A percentile compares a stretch with the other conserved stretches of the same genome.
phyloP scores from a whole-genome alignment of 2,329 filamentous ascomycete genomes.

The Talaromyces amestolkiae region DNA sequence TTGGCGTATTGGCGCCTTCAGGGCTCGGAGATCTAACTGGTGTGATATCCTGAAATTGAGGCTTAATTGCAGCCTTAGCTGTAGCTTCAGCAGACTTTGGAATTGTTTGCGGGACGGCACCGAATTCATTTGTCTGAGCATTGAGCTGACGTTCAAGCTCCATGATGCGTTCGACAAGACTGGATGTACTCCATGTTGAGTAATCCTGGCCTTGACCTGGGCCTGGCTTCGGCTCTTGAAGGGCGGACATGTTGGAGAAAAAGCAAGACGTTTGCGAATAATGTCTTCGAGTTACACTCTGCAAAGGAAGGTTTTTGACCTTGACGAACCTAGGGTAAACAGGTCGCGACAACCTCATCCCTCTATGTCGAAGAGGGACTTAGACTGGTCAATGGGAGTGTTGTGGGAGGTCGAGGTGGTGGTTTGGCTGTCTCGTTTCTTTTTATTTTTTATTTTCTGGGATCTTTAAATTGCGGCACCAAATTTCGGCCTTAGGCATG shows the following conservation, averaged over 20 bases:
- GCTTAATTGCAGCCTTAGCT: slow-evolving; percentile 21
- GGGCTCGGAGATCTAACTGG: slow-evolving; percentile 19
- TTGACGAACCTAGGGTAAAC: neutral
- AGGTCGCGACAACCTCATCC: slow-evolving; percentile 7
- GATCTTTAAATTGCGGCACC: slow-evolving; percentile 3
- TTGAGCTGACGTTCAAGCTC: slow-evolving; percentile 66
- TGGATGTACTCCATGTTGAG: slow-evolving; percentile 64
- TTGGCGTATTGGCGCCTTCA: slow-evolving; percentile 23
- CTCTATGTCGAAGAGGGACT: slow-evolving; percentile 3
- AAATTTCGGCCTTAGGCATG: slow-evolving; percentile 4
- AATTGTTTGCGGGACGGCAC: slow-evolving; percentile 50
- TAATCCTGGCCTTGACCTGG: slow-evolving; percentile 48
- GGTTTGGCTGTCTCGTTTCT: neutral
- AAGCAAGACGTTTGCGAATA: slow-evolving; percentile 19
- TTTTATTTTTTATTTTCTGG: neutral
- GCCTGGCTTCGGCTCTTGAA: slow-evolving; percentile 21
- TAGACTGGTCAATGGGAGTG: neutral
- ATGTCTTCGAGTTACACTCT: slow-evolving; percentile 3
- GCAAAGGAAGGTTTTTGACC: neutral
- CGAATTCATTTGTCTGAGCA: slow-evolving; percentile 39
- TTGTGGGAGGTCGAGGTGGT: neutral
- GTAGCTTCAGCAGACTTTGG: slow-evolving; percentile 37
- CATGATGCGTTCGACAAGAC: slow-evolving; percentile 66
- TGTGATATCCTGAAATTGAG: slow-evolving; percentile 22
- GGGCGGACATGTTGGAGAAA: slow-evolving; percentile 24